A percentile compares a stretch with the other conserved stretches of the same genome.
Conservation (phyloP, 768 basidiomycete genomes). For the Xerocomellus dryophilus region DNA sequence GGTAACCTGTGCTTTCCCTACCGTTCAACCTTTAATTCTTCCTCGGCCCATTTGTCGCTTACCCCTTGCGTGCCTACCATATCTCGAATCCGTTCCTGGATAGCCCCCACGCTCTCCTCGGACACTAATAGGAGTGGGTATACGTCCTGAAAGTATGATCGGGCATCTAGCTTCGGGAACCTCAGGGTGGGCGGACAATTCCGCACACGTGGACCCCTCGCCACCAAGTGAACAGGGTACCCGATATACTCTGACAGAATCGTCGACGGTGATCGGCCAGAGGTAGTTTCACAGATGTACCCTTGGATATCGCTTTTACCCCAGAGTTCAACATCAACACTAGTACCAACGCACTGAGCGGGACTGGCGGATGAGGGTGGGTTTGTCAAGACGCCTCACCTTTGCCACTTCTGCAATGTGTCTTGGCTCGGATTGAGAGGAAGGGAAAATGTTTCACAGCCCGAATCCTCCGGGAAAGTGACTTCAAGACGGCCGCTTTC, state of each 20-base stretch:
- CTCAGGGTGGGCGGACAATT: slow-evolving; percentile 45
- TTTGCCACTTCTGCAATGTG: slow-evolving; percentile 49
- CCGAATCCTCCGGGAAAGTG: slow-evolving; percentile 57
- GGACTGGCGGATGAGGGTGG: background rate
- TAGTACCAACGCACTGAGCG: slow-evolving; percentile 23
- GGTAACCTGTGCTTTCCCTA: slow-evolving; percentile 25
- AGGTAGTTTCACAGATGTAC: slow-evolving; percentile 54
- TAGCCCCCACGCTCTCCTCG: slow-evolving; percentile 56
- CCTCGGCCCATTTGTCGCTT: slow-evolving; percentile 50
- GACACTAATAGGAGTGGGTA: slow-evolving; percentile 68
- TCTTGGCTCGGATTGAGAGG: slow-evolving; percentile 55
- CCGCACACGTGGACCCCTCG: slow-evolving; percentile 62
- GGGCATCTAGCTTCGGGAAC: slow-evolving; percentile 58
- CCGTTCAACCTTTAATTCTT: slow-evolving; percentile 57
- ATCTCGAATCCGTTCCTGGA: slow-evolving; percentile 47
- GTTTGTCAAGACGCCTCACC: slow-evolving; percentile 39
- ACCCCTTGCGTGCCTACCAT: slow-evolving; percentile 50
- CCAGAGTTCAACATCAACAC: slow-evolving; percentile 56
- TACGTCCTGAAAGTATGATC: slow-evolving; percentile 63
- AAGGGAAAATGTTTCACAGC: slow-evolving; percentile 53
- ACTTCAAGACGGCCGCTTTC: slow-evolving; percentile 51
- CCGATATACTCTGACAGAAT: slow-evolving; percentile 62
- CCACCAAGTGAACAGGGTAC: slow-evolving; percentile 57
- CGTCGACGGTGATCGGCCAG: slow-evolving; percentile 45
- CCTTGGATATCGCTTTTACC: slow-evolving; percentile 52